Evolutionary conservation across 2,329 filamentous ascomycete species (phyloP).

Genomic region (Dactylonectria macrodidyma): DNA sequence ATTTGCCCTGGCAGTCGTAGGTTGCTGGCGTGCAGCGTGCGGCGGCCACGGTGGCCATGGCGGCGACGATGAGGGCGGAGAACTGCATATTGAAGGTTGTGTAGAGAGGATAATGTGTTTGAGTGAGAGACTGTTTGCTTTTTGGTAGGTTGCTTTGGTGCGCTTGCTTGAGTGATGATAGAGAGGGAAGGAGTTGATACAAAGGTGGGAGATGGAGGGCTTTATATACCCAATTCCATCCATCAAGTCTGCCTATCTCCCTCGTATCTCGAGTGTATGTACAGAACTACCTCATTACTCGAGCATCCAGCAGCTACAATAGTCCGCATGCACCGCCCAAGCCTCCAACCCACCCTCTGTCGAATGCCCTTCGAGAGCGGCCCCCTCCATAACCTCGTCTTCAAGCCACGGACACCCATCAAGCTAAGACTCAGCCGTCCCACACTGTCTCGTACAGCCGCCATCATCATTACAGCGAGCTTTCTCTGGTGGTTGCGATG

Average conservation of each 20-base stretch:
- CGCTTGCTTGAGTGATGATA: constrained; percentile 29
- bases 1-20: constrained; percentile 51
- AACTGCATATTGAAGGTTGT: constrained; percentile 50
- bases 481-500: constrained; percentile 54
- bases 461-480: not conserved
- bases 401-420: not conserved
- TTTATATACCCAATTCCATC: constrained; percentile 32
- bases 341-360: not conserved
- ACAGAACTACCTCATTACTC: constrained; percentile 7
- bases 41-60: constrained; percentile 43
- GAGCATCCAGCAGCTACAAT: constrained; percentile 2
- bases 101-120: not conserved
- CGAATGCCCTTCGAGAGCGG: not conserved
- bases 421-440: not conserved
- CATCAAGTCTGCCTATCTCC: no score
- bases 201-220: constrained; percentile 7
- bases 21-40: constrained; percentile 52
- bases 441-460: not conserved
- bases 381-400: not conserved
- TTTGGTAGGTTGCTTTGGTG: constrained; percentile 31
- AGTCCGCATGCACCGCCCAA: constrained; percentile 21
- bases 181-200: constrained; percentile 17
- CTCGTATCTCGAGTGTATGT: not conserved
- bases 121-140: constrained; percentile 14
- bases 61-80: constrained; percentile 39